Base-by-base conservation (phyloP, 331 rosid genomes). In the Acacia pycnantha region DNA sequence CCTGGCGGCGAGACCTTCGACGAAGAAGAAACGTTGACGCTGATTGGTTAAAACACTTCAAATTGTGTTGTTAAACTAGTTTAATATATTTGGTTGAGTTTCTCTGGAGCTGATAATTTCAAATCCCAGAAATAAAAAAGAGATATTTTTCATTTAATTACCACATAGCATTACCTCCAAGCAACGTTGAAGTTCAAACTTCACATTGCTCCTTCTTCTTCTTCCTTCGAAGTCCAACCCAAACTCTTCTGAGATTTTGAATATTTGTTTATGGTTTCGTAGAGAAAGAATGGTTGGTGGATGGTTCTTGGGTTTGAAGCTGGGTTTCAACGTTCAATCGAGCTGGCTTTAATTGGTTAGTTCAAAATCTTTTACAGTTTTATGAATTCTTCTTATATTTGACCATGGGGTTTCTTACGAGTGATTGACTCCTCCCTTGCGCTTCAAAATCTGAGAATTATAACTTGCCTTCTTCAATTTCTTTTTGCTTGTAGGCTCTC, bases 281-380 rank as follows among this genome's bases (percentile, higher is more conserved):
- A 16, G 59, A 9, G 56, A 3, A 66, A 73, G 33, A 40, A 41
- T 73, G 37, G 56, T 24, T 40, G 13, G 14, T 24, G 77, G 79
- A 31, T 24, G 2, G 18, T 40, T 46, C n/a, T 70, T 43, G 56
- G 15, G n/a, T 7, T 19, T 16, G 37, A 44, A 7, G 76, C 24
- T 44, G 76, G 58, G 67, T 80, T 81, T 79, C 87, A 84, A 68
- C 31, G 14, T 69, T 85, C 44, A 71, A 31, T 82, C 18, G 40
- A 70, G 31, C 76, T 76, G 78, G 76, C 50, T 70, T 43, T 75
- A 61, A 14, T 12, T 27, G 80, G 78, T 74, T 70, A 53, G 84
- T 67, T 84, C 50, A 11, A 80, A 73, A 27, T 48, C 81, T 79
- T 76, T 67, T 24, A 54, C 26, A 29, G 9, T 59, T 46, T 68